Base-by-base conservation (phyloP, 352 stramenopile species). In the Aphanomyces stellatus region DNA sequence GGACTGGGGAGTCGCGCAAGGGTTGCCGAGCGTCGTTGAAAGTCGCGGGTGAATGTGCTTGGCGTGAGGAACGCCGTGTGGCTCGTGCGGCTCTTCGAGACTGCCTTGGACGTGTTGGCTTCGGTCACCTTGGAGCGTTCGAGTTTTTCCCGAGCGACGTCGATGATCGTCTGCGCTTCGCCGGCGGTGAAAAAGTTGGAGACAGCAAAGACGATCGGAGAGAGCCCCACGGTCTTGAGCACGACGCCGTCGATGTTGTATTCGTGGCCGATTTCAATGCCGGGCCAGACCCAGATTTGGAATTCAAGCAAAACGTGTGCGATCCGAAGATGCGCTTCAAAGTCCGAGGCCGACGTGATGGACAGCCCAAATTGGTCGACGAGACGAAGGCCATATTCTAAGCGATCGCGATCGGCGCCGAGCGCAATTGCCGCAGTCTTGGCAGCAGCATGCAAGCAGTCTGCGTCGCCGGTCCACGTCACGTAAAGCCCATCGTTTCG, bases 251-350 rank as follows among this genome's bases (percentile, higher is more conserved):
- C 83, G 24, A 94, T 65, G 28, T 75, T 65, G 68, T 90, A 91
- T 67, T 78, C 80, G 75, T 91, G 71, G 11, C 85, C 85, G 53
- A 87, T 85, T 69, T 85, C 67, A 69, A 92, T 91, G 37, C 82
- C 82, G 0, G 84, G 82, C 84, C 82, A 92, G 28, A 85, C 72
- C 82, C 84, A 92, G 55, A 90, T 64, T 72, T 93, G 83, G 71
- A 90, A 91, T 57, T 93, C 85, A 51, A 93, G 62, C 66, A 93
- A 55, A 28, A 93, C 73, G 55, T 93, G 83, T 30, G 89, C 82
- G 8, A 88, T 82, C 48, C 82, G 77, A 41, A 79, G 77, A n/a
- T 78, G 70, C 10, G 72, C 67, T 11, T 51, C 69, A 34, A 91
- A 69, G 5, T 88, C 82, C 13, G 76, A 34, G 0, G 63, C 66